Evolutionary conservation across 1,139 yeast genomes (phyloP), one percentile per base, ranked within the genome.

Genomic region (Taphrina populina): DNA sequence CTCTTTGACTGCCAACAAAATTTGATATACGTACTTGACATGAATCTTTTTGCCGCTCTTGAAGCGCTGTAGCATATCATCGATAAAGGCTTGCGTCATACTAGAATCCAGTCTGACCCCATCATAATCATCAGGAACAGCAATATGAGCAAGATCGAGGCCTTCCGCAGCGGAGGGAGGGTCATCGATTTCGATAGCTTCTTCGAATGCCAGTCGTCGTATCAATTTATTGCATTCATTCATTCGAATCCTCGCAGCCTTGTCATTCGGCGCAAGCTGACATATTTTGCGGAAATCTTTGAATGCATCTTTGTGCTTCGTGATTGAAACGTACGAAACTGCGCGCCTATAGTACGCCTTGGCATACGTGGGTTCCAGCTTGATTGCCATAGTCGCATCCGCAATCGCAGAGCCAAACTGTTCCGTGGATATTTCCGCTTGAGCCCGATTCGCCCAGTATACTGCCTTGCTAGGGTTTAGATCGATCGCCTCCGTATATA

Each of bases 391-490:
- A 35, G 83, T 78, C 63, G 95, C 84, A 67, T 90, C 96, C 15
- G 71, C 73, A 3, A 90, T 78, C 1, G 96, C 95, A 49, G 80
- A 75, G 1, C 96, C 97, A 69, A 84, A 90, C 64, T 82, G 83
- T 67, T 92, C 98, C 57, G 83, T 70, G 67, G 87, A 86, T 66
- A 90, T 81, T 63, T 88, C 83, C 1, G 88, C 95, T 64, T 88
- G 95, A 0, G 98, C 96, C 61, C 96, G 75, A 71, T 92, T 92
- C 27, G 96, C 82, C 67, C 73, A 86, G 65, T 81, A 84, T 17
- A 90, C 80, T 1, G 94, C 86, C 60, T 83, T 81, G n/a, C 73
- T 65, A 4, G 79, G 71, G 64, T 84, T 84, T 20, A 83, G 66
- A 37, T 76, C 82, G 52, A 90, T 85, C n/a, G 96, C 97, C 63